These are phyloP conservation scores for Lachancea fermentati DNA, from an alignment of 805 yeast genomes.

Conservation along the genomic window DNA sequence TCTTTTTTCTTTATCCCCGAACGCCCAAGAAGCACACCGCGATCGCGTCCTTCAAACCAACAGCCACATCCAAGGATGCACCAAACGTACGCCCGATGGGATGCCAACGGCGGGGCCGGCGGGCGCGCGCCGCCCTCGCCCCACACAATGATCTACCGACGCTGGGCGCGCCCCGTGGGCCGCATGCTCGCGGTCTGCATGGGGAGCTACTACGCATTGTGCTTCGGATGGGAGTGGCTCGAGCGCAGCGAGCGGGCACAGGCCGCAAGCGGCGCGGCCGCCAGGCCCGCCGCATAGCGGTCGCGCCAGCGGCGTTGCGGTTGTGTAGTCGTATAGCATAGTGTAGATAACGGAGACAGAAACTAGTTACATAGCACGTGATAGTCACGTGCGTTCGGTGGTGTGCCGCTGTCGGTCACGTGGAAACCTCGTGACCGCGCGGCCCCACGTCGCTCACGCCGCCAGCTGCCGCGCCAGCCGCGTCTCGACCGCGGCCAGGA, in stretches of 20 bases:
- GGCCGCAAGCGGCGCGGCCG: too few relatives aligned
- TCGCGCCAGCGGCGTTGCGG: too few relatives aligned
- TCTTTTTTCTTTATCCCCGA: too few relatives aligned
- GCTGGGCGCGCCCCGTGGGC: conserved; percentile 41
- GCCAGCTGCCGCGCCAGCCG: conserved; percentile 40
- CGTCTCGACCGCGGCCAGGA: conserved; percentile 69
- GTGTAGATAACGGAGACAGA: too few relatives aligned
- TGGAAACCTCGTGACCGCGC: too few relatives aligned
- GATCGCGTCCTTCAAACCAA: too few relatives aligned
- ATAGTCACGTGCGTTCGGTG: neutral
- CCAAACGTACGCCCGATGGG: neutral
- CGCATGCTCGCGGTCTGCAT: conserved; percentile 42
- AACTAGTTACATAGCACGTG: neutral
- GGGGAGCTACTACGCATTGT: conserved; percentile 42
- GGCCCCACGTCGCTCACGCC: too few relatives aligned
- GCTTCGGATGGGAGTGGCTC: conserved; percentile 40
- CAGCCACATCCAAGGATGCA: too few relatives aligned
- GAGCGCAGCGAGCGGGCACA: conserved; percentile 29
- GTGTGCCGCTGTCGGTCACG: too few relatives aligned
- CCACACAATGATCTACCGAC: conserved; percentile 38
- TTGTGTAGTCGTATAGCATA: too few relatives aligned
- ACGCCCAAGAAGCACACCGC: too few relatives aligned
- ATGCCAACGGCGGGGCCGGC: neutral
- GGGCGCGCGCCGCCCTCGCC: conserved; percentile 12
- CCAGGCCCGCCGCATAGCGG: too few relatives aligned